Percentiles rank a stretch among this genome's conserved stretches.
Evolutionary conservation across 2,329 filamentous ascomycete species (phyloP).

Genomic region (Clonostachys chloroleuca): DNA sequence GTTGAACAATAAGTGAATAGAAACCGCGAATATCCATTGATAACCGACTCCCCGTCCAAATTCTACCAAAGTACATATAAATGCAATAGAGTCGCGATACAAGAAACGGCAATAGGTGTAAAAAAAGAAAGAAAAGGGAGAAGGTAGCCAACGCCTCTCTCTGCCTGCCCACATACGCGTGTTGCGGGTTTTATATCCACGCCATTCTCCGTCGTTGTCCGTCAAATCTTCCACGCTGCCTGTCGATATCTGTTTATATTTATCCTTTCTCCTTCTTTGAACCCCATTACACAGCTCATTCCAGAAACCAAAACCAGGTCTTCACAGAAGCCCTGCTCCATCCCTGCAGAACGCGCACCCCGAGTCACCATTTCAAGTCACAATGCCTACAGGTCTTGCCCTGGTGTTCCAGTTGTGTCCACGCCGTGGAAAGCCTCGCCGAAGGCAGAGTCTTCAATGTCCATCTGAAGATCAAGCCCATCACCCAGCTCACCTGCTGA

Average conservation of each 20-base stretch:
- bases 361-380: background rate
- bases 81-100: background rate
- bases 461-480: slow-evolving; percentile 57
- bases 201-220: background rate
- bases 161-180: background rate
- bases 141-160: too few species aligned
- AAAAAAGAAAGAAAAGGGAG: background rate
- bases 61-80: too few species aligned
- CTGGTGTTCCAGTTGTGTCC: slow-evolving; percentile 30
- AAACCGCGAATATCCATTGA: background rate
- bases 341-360: background rate
- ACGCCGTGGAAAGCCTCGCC: slow-evolving; percentile 76
- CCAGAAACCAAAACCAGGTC: background rate
- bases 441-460: slow-evolving; percentile 77
- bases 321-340: background rate
- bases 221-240: background rate
- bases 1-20: background rate
- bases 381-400: slow-evolving; percentile 22
- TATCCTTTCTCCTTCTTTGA: background rate
- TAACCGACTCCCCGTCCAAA: too few species aligned
- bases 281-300: background rate
- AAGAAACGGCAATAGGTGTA: background rate
- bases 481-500: slow-evolving; percentile 43
- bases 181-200: background rate
- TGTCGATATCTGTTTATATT: background rate